A percentile compares a stretch with the other conserved stretches of the same genome.
phyloP scores from a whole-genome alignment of 345 rosid genomes.

The Populus tremula region DNA sequence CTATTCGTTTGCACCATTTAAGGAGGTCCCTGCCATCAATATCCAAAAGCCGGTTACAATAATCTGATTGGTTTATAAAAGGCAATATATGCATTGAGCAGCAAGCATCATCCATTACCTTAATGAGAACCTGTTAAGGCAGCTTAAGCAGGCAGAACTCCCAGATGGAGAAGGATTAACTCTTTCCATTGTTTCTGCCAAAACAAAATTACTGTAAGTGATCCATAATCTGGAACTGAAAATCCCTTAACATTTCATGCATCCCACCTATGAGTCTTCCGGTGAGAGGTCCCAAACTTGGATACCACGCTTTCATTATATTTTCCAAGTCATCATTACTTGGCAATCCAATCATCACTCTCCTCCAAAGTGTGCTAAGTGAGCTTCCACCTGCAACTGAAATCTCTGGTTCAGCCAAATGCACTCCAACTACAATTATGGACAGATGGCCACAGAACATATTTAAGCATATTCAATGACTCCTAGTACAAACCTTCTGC shows the following conservation, averaged over 20 bases:
- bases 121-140: slow-evolving; percentile 57
- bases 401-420: background rate
- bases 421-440: background rate
- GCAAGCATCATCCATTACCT: slow-evolving; percentile 40
- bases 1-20: slow-evolving; percentile 89
- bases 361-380: slow-evolving; percentile 76
- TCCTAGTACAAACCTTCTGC: slow-evolving; percentile 46
- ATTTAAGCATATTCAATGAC: background rate
- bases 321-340: slow-evolving; percentile 53
- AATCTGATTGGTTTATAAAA: slow-evolving; percentile 1
- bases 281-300: slow-evolving; percentile 55
- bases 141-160: slow-evolving; percentile 35
- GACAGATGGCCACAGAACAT: background rate
- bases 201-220: slow-evolving; percentile 14
- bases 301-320: slow-evolving; percentile 66
- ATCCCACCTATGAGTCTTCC: slow-evolving; percentile 68
- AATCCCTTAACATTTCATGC: slow-evolving; percentile 8
- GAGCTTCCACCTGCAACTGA: slow-evolving; percentile 55
- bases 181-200: slow-evolving; percentile 66
- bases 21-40: slow-evolving; percentile 76
- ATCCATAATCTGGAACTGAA: slow-evolving; percentile 8
- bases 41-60: slow-evolving; percentile 21
- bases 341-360: slow-evolving; percentile 69
- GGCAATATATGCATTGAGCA: background rate
- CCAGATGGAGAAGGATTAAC: slow-evolving; percentile 43